Base-by-base conservation (phyloP, 345 rosid genomes). In the Citrus trifoliata region DNA sequence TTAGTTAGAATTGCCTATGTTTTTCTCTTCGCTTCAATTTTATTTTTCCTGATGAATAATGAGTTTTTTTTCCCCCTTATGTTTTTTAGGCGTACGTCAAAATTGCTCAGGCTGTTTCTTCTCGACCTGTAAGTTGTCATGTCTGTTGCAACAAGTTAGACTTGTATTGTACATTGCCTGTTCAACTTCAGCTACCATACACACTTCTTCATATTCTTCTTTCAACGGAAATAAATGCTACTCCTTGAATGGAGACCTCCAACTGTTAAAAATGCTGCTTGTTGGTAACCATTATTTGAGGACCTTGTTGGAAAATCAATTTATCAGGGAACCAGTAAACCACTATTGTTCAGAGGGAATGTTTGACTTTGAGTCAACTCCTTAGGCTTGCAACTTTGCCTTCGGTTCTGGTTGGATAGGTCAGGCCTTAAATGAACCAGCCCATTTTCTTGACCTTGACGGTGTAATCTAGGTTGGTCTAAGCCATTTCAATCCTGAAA, bases 41-140 rank as follows among this genome's bases (percentile, higher is more conserved):
- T 66, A 1, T 46, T n/a, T 46, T 77, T 62, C 68, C 12, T 27
- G 18, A 46, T 68, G 37, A 19, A 42, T 7, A 59, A 48, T 48
- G 38, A 67, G 18, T 16, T 25, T 63, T 38, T 62, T 46, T 25
- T 24, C 30, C 3, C 60, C 1, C 63, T 78, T 84, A 67, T 78
- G 42, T 16, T 74, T 80, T 37, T 81, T 79, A 95, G 98, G 99
- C 99, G 25, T 95, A 92, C 60, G 16, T 92, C 75, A 95, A 95
- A 86, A 87, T 93, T 78, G 99, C 97, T 63, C 99, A 95, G 86
- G 99, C 98, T 75, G 88, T 93, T 80, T 93, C 99, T 9, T 93
- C 99, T 80, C 88, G 98, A 79, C 83, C 99, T 18, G 97, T 95
- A 89, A 90, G 97, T 84, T 79, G 14, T 35, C 70, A 12, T 51